Conservation (phyloP, 2,329 filamentous ascomycete genomes). For the Aspergillus texensis region DNA sequence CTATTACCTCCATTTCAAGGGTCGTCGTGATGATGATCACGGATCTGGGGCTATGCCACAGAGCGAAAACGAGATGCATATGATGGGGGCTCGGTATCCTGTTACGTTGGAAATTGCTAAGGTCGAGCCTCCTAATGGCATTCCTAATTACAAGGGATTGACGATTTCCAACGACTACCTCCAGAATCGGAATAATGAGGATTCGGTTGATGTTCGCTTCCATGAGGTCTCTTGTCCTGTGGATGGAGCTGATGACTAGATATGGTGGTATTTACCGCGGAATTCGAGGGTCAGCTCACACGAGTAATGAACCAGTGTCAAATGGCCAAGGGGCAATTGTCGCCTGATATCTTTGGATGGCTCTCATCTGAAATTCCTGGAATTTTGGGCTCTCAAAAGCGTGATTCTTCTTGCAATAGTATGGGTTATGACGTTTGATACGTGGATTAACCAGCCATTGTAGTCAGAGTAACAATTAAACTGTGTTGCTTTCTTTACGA, state of each 20-base stretch:
- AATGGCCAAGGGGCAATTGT: background rate
- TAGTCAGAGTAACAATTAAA: too few species aligned
- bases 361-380: background rate
- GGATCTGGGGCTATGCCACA: background rate
- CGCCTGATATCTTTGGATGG: background rate
- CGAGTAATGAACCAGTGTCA: background rate
- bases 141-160: background rate
- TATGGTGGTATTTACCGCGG: background rate
- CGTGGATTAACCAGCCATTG: too few species aligned
- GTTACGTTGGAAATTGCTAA: slow-evolving; percentile 1
- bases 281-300: background rate
- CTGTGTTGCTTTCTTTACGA: too few species aligned
- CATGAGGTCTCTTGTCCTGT: background rate
- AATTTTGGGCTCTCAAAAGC: background rate
- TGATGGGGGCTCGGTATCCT: background rate
- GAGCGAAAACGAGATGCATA: background rate
- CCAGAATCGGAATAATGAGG: background rate
- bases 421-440: background rate
- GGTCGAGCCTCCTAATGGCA: background rate
- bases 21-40: background rate
- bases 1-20: slow-evolving; percentile 4
- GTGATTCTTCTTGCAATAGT: background rate
- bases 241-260: background rate
- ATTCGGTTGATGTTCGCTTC: background rate
- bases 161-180: background rate